Percentiles rank a stretch among this genome's conserved stretches.
Evolutionary conservation across 768 basidiomycete species (phyloP).

Genomic region (Podaxis sp.): DNA sequence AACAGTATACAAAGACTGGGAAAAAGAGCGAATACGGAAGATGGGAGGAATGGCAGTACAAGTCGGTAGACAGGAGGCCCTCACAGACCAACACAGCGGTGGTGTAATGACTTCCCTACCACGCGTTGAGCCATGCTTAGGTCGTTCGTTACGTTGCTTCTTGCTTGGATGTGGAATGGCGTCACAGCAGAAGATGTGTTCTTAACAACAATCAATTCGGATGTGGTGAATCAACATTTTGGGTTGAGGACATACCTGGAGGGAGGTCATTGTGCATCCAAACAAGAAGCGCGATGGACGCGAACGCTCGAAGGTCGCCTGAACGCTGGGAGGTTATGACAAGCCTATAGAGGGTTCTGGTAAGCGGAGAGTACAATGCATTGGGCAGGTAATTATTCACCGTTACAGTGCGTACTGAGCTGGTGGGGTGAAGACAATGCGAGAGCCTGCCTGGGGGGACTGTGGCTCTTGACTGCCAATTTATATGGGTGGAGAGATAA

Average conservation of each 20-base stretch:
- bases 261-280: conserved; percentile 60
- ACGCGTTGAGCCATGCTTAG: conserved; percentile 70
- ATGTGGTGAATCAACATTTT: neutral
- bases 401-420: neutral
- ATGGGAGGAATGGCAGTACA: neutral
- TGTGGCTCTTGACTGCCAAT: neutral
- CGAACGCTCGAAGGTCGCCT: conserved; percentile 58
- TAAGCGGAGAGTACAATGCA: neutral
- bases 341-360: conserved; percentile 21
- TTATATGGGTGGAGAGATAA: neutral
- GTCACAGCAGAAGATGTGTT: conserved; percentile 43
- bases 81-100: neutral
- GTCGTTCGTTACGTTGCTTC: conserved; percentile 73
- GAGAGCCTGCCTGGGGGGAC: neutral
- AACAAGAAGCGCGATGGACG: conserved; percentile 76
- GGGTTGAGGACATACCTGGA: conserved; percentile 37
- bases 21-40: neutral
- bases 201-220: neutral
- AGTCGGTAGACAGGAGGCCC: neutral
- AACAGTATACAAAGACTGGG: neutral
- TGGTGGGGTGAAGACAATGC: neutral
- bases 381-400: neutral
- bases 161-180: conserved; percentile 64
- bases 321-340: conserved; percentile 48
- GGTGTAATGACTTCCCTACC: conserved; percentile 40